Base-by-base conservation (phyloP, 31 red algal species). In the Porphyra umbilicalis region DNA sequence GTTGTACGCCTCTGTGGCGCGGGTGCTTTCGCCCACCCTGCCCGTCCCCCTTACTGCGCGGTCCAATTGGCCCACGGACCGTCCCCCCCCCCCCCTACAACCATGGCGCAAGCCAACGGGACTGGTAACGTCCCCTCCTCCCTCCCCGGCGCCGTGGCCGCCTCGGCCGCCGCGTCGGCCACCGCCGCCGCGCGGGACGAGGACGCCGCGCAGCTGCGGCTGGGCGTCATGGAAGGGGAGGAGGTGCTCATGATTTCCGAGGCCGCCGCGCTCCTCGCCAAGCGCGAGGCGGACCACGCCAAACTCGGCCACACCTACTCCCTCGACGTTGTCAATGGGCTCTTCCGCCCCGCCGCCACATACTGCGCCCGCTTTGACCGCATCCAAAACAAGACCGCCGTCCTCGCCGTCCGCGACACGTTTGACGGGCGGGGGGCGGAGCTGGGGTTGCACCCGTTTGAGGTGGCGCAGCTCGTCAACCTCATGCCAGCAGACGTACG, bases 391-490 rank as follows among this genome's bases (percentile, higher is more conserved):
- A 88, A 87, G 33, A 88, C 89, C 18, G 71, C 86, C 34, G 89
- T 88, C 34, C 86, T 89, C 34, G 77, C 83, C 78, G 89, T 95
- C 35, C 88, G 93, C 40, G 90, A 90, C 16, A 85, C 89, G 57
- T 80, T 95, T 16, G 76, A 79, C 67, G 81, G 79, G 35, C 85
- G 89, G 32, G 46, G 83, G 35, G 81, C 86, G 16, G 36, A 79
- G 75, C 79, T 93, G 35, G 57, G 57, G 57, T 25, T 82, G 1
- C 85, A 91, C 75, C 85, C 85, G 35, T 95, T 95, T 88, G 93
- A 95, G 83, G 57, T 95, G 34, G 93, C 88, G 32, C 90, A 89
- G 67, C 81, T 95, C 11, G 93, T 88, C 34, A 89, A 80, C 75
- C 76, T 93, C 32, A 85, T 93, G 86, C 91, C 91, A 0, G 57